Percentiles rank a stretch among this genome's conserved stretches.
phyloP scores from a whole-genome alignment of 495 filamentous ascomycete genomes.

The Hypoxylon rickii region DNA sequence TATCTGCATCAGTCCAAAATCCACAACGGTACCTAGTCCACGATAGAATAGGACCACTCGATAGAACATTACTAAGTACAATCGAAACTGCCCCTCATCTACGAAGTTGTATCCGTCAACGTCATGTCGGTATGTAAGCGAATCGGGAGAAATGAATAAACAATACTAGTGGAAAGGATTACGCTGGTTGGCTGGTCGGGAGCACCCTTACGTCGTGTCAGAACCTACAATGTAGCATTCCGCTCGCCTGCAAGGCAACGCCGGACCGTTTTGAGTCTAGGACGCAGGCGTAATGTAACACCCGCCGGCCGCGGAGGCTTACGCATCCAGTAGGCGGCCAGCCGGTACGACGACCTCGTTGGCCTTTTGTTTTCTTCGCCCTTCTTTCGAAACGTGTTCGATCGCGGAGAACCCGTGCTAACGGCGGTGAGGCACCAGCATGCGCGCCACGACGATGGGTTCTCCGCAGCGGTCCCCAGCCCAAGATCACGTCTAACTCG shows the following conservation, averaged over 20 bases:
- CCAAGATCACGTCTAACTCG: not conserved
- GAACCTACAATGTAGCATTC: not conserved
- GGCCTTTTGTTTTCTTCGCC: not conserved
- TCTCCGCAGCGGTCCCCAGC: not conserved
- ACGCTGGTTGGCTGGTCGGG: too few relatives aligned
- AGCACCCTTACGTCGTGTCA: not conserved
- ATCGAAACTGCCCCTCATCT: not conserved
- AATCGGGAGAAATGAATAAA: not conserved
- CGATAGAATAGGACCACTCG: too few relatives aligned
- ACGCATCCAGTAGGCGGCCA: too few relatives aligned
- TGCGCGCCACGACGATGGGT: not conserved
- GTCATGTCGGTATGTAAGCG: not conserved
- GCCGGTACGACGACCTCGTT: too few relatives aligned
- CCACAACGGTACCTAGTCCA: not conserved
- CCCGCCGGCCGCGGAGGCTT: not conserved
- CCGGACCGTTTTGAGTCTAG: not conserved
- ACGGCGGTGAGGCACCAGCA: constrained; percentile 2
- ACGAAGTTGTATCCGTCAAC: not conserved
- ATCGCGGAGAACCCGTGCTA: not conserved
- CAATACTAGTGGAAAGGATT: too few relatives aligned
- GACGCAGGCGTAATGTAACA: not conserved
- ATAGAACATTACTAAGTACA: too few relatives aligned
- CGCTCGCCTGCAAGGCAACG: not conserved
- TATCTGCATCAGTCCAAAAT: constrained; percentile 2
- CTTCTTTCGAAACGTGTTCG: not conserved